Evolutionary conservation across 495 filamentous ascomycete genomes (phyloP).

Genomic region (Aspergillus ostianus): DNA sequence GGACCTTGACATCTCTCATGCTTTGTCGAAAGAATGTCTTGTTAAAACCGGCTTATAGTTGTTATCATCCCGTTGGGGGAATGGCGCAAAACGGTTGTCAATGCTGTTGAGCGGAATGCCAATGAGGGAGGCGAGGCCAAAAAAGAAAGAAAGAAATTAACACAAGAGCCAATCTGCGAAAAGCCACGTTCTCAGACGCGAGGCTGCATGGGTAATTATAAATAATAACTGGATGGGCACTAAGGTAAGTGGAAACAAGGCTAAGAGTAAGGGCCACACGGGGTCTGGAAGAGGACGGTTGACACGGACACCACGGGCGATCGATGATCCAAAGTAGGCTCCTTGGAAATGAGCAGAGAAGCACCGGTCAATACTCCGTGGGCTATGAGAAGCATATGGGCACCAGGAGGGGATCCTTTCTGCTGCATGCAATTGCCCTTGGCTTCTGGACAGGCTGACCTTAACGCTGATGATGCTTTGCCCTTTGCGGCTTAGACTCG

Average conservation of each 20-base stretch:
- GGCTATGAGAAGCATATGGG: background rate
- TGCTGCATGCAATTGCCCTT: background rate
- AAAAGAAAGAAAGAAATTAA: conserved; percentile 3
- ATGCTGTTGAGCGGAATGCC: background rate
- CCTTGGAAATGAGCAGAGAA: background rate
- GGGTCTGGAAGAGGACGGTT: conserved; percentile 1
- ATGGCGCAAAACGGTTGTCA: background rate
- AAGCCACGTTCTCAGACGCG: conserved; percentile 21
- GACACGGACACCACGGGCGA: conserved; percentile 12
- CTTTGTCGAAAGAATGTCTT: conserved; percentile 27
- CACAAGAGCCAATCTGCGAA: conserved; percentile 1
- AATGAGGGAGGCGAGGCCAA: background rate
- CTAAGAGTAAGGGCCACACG: conserved; percentile 6
- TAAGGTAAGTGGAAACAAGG: conserved; percentile 9
- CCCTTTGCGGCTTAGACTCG: conserved; percentile 24
- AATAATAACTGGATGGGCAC: background rate
- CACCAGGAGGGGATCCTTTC: background rate
- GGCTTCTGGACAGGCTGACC: background rate
- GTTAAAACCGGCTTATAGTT: conserved; percentile 21
- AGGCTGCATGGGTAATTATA: conserved; percentile 8
- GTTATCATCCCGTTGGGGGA: conserved; percentile 34
- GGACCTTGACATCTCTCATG: conserved; percentile 63
- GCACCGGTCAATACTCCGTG: background rate
- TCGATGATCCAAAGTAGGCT: background rate
- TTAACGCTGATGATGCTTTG: conserved; percentile 35